Evolutionary conservation across 371 early-diverging fungal genomes (phyloP).

Genomic region (Mucor racemosus): DNA sequence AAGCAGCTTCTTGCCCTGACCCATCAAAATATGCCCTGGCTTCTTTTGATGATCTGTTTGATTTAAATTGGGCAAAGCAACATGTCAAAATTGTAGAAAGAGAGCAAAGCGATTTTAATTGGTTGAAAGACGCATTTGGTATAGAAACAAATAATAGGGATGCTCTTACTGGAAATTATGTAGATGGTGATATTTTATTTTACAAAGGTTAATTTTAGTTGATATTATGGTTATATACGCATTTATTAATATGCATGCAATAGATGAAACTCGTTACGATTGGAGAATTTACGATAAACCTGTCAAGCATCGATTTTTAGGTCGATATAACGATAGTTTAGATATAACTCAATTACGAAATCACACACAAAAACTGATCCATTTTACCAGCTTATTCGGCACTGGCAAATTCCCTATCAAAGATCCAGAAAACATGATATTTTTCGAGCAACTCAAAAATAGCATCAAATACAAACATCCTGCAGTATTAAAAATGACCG

Average conservation of each 20-base stretch:
- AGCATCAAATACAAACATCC: constrained; percentile 54
- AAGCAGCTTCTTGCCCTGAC: constrained; percentile 40
- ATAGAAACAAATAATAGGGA: constrained; percentile 13
- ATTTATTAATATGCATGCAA: not conserved
- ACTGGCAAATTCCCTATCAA: constrained; percentile 53
- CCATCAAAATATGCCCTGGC: constrained; percentile 34
- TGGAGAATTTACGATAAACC: constrained; percentile 56
- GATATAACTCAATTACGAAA: constrained; percentile 41
- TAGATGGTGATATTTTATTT: constrained; percentile 49
- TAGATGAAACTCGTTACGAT: constrained; percentile 50
- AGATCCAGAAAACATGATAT: constrained; percentile 42
- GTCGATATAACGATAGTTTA: constrained; percentile 48
- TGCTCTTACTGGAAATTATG: constrained; percentile 25
- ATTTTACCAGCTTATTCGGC: constrained; percentile 56
- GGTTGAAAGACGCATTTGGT: constrained; percentile 39
- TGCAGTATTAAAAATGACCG: constrained; percentile 48
- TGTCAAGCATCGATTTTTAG: constrained; percentile 39
- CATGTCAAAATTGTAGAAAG: constrained; percentile 45
- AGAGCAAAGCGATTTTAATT: constrained; percentile 42
- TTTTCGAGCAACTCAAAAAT: constrained; percentile 39
- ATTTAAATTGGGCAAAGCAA: constrained; percentile 48
- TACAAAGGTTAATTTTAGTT: constrained; percentile 37
- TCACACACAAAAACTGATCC: constrained; percentile 41
- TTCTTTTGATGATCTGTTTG: constrained; percentile 51
- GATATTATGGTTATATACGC: not conserved